Conservation (phyloP, 345 rosid genomes). For the Ricinus communis region DNA sequence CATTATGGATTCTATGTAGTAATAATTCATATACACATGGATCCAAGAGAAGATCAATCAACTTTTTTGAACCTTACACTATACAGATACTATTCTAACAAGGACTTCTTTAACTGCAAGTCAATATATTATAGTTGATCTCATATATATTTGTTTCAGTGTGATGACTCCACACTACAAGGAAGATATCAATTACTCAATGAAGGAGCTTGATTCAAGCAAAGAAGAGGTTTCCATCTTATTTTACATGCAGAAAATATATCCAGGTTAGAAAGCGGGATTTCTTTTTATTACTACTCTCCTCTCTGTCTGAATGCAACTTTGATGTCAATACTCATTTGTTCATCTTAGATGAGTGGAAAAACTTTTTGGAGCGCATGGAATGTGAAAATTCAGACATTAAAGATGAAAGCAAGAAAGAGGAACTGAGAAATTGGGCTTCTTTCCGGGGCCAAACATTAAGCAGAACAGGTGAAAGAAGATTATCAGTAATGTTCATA, state of each 20-base stretch:
- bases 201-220: constrained; percentile 66
- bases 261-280: constrained; percentile 56
- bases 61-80: not conserved
- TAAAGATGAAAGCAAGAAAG: constrained; percentile 48
- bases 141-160: constrained; percentile 46
- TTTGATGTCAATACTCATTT: constrained; percentile 11
- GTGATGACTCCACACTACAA: constrained; percentile 82
- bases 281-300: not conserved
- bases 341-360: constrained; percentile 73
- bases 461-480: constrained; percentile 77
- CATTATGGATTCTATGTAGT: not conserved
- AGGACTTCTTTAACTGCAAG: not conserved
- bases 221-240: constrained; percentile 75
- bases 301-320: constrained; percentile 7
- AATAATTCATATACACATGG: not conserved
- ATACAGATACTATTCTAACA: no score
- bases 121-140: constrained; percentile 14
- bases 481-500: constrained; percentile 6
- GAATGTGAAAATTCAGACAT: constrained; percentile 54
- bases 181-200: constrained; percentile 82
- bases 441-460: constrained; percentile 94
- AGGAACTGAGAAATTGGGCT: constrained; percentile 84
- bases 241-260: constrained; percentile 79
- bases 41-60: not conserved
- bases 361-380: constrained; percentile 85